phyloP scores from a whole-genome alignment of 768 basidiomycete species.

The Tricholoma flavovirens region DNA sequence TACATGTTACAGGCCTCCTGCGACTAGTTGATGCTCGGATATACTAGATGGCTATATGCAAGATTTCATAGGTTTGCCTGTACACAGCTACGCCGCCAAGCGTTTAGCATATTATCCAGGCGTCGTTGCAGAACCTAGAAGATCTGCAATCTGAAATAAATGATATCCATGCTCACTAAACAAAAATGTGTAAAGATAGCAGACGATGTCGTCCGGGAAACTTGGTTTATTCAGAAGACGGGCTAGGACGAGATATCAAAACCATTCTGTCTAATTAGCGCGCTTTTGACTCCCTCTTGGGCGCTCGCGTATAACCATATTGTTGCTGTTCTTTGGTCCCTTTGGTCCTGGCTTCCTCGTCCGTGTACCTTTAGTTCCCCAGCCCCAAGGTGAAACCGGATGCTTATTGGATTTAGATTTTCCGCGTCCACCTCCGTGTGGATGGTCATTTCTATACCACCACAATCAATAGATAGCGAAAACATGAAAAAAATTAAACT shows the following conservation, averaged over 20 bases:
- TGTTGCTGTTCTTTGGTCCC: constrained; percentile 86
- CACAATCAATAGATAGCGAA: constrained; percentile 3
- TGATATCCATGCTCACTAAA: too few relatives aligned
- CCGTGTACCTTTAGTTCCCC: constrained; percentile 87
- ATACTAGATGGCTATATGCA: too few relatives aligned
- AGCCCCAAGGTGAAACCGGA: constrained; percentile 88
- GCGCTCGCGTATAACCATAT: constrained; percentile 74
- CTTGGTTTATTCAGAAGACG: constrained; percentile 3
- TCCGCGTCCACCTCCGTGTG: constrained; percentile 96
- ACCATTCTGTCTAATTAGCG: constrained; percentile 28
- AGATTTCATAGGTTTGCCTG: too few relatives aligned
- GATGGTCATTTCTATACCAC: constrained; percentile 68
- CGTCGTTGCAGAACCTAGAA: too few relatives aligned
- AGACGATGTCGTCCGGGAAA: background rate
- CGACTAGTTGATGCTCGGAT: too few relatives aligned
- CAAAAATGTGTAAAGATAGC: background rate
- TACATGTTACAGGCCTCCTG: background rate
- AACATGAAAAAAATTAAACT: constrained; percentile 23
- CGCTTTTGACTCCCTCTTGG: constrained; percentile 64
- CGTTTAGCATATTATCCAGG: too few relatives aligned
- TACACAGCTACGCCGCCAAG: too few relatives aligned
- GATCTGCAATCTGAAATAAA: too few relatives aligned
- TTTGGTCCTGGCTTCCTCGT: constrained; percentile 91
- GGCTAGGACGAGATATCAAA: constrained; percentile 7
- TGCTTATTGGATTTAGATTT: constrained; percentile 96